Evolutionary conservation across 192 early-diverging fungal species (phyloP).

Genomic region (Gorgonomyces haynaldii): DNA sequence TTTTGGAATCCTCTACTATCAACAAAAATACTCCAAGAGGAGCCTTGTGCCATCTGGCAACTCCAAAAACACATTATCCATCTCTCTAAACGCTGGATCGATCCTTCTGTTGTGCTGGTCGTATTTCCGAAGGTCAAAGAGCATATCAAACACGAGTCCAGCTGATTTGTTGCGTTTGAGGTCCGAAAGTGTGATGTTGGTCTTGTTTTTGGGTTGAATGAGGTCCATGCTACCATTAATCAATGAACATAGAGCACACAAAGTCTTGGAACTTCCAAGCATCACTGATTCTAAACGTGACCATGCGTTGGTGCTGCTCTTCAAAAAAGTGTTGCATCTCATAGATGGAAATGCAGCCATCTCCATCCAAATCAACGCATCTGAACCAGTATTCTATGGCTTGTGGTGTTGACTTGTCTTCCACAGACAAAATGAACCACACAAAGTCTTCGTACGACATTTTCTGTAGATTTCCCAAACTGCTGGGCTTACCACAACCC

Average conservation of each 20-base stretch:
- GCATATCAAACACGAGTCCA: conserved; percentile 42
- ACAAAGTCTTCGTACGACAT: conserved; percentile 79
- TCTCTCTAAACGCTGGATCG: conserved; percentile 43
- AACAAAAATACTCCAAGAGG: conserved; percentile 28
- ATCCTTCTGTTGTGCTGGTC: conserved; percentile 38
- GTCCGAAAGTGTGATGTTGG: conserved; percentile 30
- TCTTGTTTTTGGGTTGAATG: conserved; percentile 26
- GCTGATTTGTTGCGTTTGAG: conserved; percentile 29
- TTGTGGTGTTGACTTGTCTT: conserved; percentile 58
- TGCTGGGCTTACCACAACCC: conserved; percentile 45
- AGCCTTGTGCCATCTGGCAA: conserved; percentile 16
- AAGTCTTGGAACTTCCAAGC: conserved; percentile 47
- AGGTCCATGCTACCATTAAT: conserved; percentile 29
- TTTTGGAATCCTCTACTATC: conserved; percentile 46
- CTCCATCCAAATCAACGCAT: conserved; percentile 82
- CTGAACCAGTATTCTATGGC: conserved; percentile 82
- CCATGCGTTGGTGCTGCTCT: conserved; percentile 48
- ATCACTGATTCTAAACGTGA: conserved; percentile 23
- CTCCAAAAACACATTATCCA: conserved; percentile 34
- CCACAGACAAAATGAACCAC: conserved; percentile 73
- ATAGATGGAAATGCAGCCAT: conserved; percentile 73
- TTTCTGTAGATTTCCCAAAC: conserved; percentile 1
- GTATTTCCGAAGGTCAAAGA: conserved; percentile 50
- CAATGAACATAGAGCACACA: conserved; percentile 34
- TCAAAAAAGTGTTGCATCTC: conserved; percentile 79